A percentile compares a stretch with the other conserved stretches of the same genome.
Evolutionary conservation across 2,329 filamentous ascomycete genomes (phyloP).

Genomic region (Neofusicoccum sp.): DNA sequence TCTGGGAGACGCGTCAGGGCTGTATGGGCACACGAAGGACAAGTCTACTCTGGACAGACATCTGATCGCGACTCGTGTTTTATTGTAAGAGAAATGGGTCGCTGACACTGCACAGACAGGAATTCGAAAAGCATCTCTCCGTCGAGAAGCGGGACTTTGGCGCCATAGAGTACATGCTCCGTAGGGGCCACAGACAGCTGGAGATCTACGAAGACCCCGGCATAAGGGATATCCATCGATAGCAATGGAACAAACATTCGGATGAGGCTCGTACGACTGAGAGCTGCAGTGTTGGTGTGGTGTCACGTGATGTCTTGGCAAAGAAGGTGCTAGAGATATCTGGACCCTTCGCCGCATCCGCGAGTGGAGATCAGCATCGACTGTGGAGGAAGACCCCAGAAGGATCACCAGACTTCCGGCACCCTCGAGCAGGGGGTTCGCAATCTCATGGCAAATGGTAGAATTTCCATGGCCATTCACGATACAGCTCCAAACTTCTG

Average conservation of each 20-base stretch:
- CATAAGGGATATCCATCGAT: conserved; percentile 66
- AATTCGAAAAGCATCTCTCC: conserved; percentile 70
- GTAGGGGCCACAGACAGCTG: conserved; percentile 77
- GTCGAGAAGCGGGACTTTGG: conserved; percentile 82
- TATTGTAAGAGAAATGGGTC: conserved; percentile 12
- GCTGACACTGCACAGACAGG: conserved; percentile 50
- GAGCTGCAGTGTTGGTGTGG: background rate
- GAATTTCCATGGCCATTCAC: conserved; percentile 4
- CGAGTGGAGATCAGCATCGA: background rate
- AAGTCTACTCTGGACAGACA: background rate
- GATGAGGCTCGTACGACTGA: background rate
- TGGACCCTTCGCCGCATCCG: background rate
- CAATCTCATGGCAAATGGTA: background rate
- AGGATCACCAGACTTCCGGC: conserved; percentile 4
- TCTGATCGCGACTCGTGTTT: background rate
- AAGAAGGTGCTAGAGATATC: conserved; percentile 8
- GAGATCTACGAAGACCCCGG: conserved; percentile 77
- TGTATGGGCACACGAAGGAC: too few species aligned
- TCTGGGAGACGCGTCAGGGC: too few species aligned
- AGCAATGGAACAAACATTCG: background rate
- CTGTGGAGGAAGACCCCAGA: conserved; percentile 5
- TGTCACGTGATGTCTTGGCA: conserved; percentile 14
- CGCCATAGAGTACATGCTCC: conserved; percentile 79
- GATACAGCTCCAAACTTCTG: background rate
- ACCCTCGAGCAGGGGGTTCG: background rate